These are phyloP conservation scores for Coemansia sp. DNA, from an alignment of 192 early-diverging fungal genomes.

Conservation along the genomic window DNA sequence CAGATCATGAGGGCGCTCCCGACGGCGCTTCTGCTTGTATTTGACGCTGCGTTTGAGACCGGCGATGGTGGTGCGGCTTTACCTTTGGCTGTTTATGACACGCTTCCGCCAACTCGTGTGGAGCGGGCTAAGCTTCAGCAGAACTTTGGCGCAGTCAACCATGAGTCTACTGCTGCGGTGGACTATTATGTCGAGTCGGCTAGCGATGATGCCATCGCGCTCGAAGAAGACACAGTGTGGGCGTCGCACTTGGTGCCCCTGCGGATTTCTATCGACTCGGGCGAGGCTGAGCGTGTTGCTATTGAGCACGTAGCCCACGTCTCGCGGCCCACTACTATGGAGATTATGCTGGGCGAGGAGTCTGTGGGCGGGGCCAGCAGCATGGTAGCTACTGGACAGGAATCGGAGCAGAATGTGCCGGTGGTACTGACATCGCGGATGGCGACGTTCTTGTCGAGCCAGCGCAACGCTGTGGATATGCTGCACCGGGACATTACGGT, in stretches of 20 bases:
- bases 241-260: conserved; percentile 44
- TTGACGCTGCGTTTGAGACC: conserved; percentile 30
- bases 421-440: conserved; percentile 22
- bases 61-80: conserved; percentile 27
- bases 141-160: neutral
- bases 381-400: neutral
- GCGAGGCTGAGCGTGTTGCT: conserved; percentile 55
- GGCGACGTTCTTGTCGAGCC: conserved; percentile 47
- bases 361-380: neutral
- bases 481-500: conserved; percentile 40
- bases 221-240: conserved; percentile 17
- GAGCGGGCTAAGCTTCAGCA: conserved; percentile 21
- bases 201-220: conserved; percentile 2
- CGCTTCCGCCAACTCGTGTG: conserved; percentile 25
- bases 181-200: conserved; percentile 29
- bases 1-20: conserved; percentile 25
- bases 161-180: neutral
- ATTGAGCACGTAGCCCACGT: conserved; percentile 49
- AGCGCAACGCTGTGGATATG: conserved; percentile 53
- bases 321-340: conserved; percentile 17
- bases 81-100: conserved; percentile 48
- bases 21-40: conserved; percentile 46
- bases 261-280: conserved; percentile 41
- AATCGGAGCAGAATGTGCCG: neutral
- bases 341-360: conserved; percentile 10